Conservation (phyloP, 139 green algal genomes). For the Tetraselmis striata region DNA sequence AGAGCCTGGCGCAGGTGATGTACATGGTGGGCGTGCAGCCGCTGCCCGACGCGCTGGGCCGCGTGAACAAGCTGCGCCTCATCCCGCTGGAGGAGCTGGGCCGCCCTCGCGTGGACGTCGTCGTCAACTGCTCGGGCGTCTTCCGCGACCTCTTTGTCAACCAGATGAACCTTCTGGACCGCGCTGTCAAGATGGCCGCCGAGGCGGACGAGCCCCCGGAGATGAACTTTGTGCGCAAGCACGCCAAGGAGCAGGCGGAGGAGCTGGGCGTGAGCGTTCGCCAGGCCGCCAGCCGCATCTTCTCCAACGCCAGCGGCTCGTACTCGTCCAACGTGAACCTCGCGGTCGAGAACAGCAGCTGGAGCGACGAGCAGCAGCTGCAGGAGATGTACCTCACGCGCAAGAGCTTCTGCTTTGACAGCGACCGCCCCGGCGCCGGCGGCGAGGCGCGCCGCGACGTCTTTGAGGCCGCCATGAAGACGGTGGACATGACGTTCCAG, state of each 20-base stretch:
- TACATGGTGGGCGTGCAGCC: conserved; percentile 92
- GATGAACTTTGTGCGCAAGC: conserved; percentile 99
- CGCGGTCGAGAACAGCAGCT: conserved; percentile 94
- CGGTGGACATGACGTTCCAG: conserved; percentile 97
- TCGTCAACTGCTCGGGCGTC: conserved; percentile 99
- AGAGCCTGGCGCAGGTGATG: conserved; percentile 92
- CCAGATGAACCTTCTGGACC: conserved; percentile 96
- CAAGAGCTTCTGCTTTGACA: conserved; percentile 99
- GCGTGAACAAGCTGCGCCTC: conserved; percentile 99
- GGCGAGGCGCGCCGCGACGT: conserved; percentile 81
- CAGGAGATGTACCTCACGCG: conserved; percentile 91
- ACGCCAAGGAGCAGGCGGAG: conserved; percentile 85
- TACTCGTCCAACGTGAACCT: conserved; percentile 99
- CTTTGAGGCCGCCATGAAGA: conserved; percentile 95
- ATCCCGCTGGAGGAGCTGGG: conserved; percentile 96
- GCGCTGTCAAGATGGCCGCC: conserved; percentile 95
- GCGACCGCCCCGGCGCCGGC: conserved; percentile 81
- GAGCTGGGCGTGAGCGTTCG: conserved; percentile 78
- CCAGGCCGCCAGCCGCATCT: conserved; percentile 91
- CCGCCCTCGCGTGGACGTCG: conserved; percentile 91
- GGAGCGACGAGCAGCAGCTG: conserved; percentile 94
- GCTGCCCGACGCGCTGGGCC: conserved; percentile 88
- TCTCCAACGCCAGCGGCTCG: conserved; percentile 89
- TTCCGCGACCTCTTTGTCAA: conserved; percentile 99
- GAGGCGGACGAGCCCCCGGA: conserved; percentile 95